Base-by-base conservation (phyloP, 2,329 filamentous ascomycete genomes). In the Capronia epimyces region DNA sequence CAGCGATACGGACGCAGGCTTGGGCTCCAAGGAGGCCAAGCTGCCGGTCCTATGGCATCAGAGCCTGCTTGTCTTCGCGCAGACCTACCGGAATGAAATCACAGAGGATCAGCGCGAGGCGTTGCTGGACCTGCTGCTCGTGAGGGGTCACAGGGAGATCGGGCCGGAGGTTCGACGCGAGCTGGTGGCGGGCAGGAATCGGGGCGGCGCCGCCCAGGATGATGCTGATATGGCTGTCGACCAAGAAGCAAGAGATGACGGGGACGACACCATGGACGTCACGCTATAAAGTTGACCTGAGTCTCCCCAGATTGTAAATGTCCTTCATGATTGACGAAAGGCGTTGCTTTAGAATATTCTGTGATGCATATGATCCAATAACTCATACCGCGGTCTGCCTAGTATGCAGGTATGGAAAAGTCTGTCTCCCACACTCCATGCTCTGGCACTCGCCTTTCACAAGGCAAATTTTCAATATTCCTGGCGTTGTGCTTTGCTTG, bases 21-120 rank as follows among this genome's bases (percentile, higher is more conserved):
- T 75, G 8, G 74, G 73, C 44, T 67, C 72, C 61, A 64, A 71
- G 67, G 67, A 71, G 52, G 63, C 67, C 15, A 88, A 86, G 65
- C 68, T 97, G 58, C 93, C 94, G 0, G 89, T 98, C 6, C 82
- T 98, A 49, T 98, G 91, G 89, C 93, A 98, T 69, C 91, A 97
- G 72, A 89, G 86, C 62, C 75, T 98, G 24, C 72, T 98, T 48
- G 86, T 88, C 1, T 98, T 98, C 71, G 89, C 93, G 21, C 87
- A 96, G 71, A 79, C 91, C 50, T 98, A 97, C 71, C 84, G 89
- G 64, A 94, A 96, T 61, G 91, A 97, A 68, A 91, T 96, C 61
- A 95, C 89, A 1, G 90, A 96, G 67, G 90, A 96, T 61, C 90
- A 95, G 73, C 78, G 90, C 61, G 91, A 98, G 71, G 87, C 89